phyloP scores from a whole-genome alignment of 2,329 filamentous ascomycete genomes.

The Dothidotthia symphoricarpi region DNA sequence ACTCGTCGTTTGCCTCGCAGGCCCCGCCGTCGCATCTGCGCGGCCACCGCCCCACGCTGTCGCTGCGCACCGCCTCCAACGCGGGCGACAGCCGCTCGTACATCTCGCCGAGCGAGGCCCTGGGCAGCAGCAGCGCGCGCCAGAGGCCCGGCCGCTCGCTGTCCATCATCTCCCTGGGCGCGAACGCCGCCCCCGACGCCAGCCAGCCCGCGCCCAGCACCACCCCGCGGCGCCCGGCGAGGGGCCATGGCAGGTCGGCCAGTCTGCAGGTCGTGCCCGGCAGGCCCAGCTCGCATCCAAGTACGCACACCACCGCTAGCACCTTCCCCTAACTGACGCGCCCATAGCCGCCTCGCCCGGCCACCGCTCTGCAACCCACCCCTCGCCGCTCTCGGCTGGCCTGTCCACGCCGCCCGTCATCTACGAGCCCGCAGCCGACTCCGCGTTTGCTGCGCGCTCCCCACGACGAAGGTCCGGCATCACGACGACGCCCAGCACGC shows the following conservation, averaged over 20 bases:
- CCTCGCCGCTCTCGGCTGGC: constrained; percentile 46
- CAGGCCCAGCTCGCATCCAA: constrained; percentile 35
- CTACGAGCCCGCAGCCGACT: constrained; percentile 22
- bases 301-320: constrained; percentile 13
- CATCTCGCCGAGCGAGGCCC: constrained; percentile 17
- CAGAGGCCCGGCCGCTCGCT: constrained; percentile 48
- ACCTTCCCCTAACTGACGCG: constrained; percentile 15
- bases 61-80: constrained; percentile 51
- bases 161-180: constrained; percentile 52
- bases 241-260: constrained; percentile 72
- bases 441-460: constrained; percentile 31
- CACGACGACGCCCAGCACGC: constrained; percentile 43
- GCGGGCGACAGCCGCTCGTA: constrained; percentile 29
- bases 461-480: constrained; percentile 29
- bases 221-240: constrained; percentile 49
- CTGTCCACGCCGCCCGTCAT: constrained; percentile 38
- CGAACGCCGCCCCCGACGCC: constrained; percentile 39
- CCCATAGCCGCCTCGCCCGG: constrained; percentile 31
- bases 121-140: constrained; percentile 25
- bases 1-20: constrained; percentile 38
- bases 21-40: constrained; percentile 37
- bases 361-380: constrained; percentile 36
- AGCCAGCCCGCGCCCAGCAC: constrained; percentile 25
- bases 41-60: constrained; percentile 69
- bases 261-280: constrained; percentile 73